These are phyloP conservation scores for Quercus variabilis DNA, from an alignment of 306 rosid species.

Conservation along the genomic window DNA sequence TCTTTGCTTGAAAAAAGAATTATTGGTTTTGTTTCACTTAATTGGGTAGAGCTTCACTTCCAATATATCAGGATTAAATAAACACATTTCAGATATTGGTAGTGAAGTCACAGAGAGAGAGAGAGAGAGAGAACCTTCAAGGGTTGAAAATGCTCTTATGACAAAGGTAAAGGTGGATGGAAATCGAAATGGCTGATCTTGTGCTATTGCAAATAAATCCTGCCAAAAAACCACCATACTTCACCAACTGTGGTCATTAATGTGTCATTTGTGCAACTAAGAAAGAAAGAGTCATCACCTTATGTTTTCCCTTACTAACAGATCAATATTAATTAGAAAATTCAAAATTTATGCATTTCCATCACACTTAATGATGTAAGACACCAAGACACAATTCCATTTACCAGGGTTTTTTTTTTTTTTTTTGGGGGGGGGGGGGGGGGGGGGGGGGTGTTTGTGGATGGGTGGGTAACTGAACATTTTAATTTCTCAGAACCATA, in stretches of 20 bases:
- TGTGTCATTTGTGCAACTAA: neutral
- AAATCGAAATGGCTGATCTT: constrained; percentile 87
- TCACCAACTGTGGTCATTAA: constrained; percentile 2
- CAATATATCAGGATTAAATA: neutral
- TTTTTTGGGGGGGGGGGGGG: no score
- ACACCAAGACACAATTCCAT: constrained; percentile 3
- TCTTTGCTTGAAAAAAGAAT: neutral
- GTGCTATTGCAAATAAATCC: constrained; percentile 89
- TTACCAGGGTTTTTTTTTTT: neutral
- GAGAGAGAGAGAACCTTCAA: constrained; percentile 60
- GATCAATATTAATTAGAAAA: neutral
- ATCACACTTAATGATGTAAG: neutral
- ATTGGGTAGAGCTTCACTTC: neutral
- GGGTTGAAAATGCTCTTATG: constrained; percentile 83
- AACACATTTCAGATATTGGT: no score
- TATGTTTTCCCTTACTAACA: constrained; percentile 3
- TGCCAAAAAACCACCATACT: constrained; percentile 27
- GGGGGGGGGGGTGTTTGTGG: accelerated
- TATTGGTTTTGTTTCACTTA: neutral
- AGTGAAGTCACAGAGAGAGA: no score
- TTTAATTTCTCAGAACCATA: no score
- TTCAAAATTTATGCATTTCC: neutral
- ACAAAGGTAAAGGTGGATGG: constrained; percentile 92
- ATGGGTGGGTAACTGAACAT: no score
- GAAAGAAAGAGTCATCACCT: neutral